Base-by-base conservation (phyloP, 1,139 yeast genomes). In the Lizanozyma gosingica region DNA sequence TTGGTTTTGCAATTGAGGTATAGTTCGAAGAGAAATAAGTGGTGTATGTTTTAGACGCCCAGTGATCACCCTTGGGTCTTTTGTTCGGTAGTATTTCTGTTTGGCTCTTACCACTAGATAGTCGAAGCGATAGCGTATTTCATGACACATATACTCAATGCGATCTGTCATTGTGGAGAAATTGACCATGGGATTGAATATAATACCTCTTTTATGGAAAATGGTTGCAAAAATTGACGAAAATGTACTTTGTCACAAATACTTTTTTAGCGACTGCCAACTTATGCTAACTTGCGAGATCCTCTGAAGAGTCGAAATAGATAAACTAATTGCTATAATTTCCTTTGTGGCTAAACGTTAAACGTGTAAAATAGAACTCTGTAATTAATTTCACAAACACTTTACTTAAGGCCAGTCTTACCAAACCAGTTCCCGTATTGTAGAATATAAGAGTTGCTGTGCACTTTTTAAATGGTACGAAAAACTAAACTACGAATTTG, bases 61-160 rank as follows among this genome's bases (percentile, higher is more conserved):
- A 6, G 51, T 55, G 18, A 56, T 48, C n/a, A 56, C 53, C 4
- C 61, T 45, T 2, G 61, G 58, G 40, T 55, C 50, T 14, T 44
- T 47, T 35, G 49, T 50, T 45, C 57, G 50, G 43, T 57, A 55
- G 43, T 50, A 53, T 35, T 46, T 43, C 37, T 47, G 53, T 35
- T 48, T 44, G 41, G 49, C 51, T 35, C 53, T 50, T 15, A 54
- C 48, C 4, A 41, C 36, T 17, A 43, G 33, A 36, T 45, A 39
- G 36, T 48, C 47, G 18, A 43, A 18, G 8, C 41, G 41, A 32
- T 45, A 41, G 15, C 46, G 39, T 3, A 47, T 16, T 3, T 45
- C 43, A 15, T 43, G 52, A 14, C 6, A 22, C 29, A 43, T 16
- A 8, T 18, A 18, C 35, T 33, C 34, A 40, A 18, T 15, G 33